Conservation (phyloP, 768 basidiomycete species). For the Collybia sordida region DNA sequence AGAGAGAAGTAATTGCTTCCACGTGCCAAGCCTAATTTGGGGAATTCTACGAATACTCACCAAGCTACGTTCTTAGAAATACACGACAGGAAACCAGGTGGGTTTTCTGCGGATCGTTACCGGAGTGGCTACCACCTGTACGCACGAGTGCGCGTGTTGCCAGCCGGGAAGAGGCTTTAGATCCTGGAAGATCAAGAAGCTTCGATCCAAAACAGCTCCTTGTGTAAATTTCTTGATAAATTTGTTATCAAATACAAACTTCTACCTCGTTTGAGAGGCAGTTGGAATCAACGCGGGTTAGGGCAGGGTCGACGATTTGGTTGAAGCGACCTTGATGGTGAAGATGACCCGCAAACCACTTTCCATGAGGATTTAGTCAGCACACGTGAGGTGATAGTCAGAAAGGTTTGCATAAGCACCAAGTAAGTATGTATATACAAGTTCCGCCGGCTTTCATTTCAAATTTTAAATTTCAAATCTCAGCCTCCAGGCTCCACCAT, state of each 20-base stretch:
- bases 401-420: too few relatives aligned
- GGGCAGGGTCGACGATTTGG: constrained; percentile 4
- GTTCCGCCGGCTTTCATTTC: too few relatives aligned
- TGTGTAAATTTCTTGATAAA: neutral
- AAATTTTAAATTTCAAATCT: too few relatives aligned
- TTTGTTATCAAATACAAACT: too few relatives aligned
- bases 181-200: constrained; percentile 22
- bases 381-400: too few relatives aligned
- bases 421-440: too few relatives aligned
- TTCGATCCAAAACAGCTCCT: constrained; percentile 10
- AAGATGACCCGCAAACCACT: too few relatives aligned
- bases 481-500: too few relatives aligned
- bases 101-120: constrained; percentile 40
- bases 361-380: too few relatives aligned
- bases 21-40: constrained; percentile 21
- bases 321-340: neutral
- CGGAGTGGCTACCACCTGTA: constrained; percentile 19
- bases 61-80: constrained; percentile 23
- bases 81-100: constrained; percentile 22
- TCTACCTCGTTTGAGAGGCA: too few relatives aligned
- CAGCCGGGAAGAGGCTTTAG: constrained; percentile 22
- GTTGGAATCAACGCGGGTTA: constrained; percentile 3
- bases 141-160: constrained; percentile 25
- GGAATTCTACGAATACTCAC: constrained; percentile 19
- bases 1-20: constrained; percentile 16